Conservation (phyloP, 2,329 filamentous ascomycete species). For the Fusarium sp. region DNA sequence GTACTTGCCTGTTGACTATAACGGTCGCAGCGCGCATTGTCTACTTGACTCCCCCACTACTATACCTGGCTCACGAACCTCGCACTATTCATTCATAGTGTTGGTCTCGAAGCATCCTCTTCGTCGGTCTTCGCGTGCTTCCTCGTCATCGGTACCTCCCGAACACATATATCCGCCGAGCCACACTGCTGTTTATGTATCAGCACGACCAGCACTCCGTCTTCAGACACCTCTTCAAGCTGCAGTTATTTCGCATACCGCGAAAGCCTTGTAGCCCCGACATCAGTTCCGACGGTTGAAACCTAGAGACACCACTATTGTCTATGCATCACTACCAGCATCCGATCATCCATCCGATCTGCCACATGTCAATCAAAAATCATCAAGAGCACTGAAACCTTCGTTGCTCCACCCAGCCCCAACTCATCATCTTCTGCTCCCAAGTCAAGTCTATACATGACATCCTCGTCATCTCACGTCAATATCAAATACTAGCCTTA, state of each 20-base stretch:
- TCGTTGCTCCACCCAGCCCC: conserved; percentile 58
- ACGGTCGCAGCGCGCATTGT: conserved; percentile 48
- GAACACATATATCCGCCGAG: conserved; percentile 52
- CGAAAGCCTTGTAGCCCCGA: conserved; percentile 92
- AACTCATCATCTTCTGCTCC: conserved; percentile 52
- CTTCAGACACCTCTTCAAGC: conserved; percentile 96
- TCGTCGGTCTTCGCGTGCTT: conserved; percentile 31
- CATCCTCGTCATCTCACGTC: conserved; percentile 50
- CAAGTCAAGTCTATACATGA: conserved; percentile 55
- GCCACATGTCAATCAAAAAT: conserved; percentile 69
- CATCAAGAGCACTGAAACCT: conserved; percentile 67
- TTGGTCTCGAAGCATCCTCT: conserved; percentile 30
- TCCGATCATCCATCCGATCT: conserved; percentile 62
- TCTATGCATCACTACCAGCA: conserved; percentile 71
- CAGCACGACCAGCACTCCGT: conserved; percentile 91
- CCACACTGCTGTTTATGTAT: conserved; percentile 89
- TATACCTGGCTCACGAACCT: conserved; percentile 21
- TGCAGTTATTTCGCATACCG: conserved; percentile 97
- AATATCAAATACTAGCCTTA: conserved; percentile 38
- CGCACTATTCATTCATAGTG: conserved; percentile 22
- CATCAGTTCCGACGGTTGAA: conserved; percentile 94
- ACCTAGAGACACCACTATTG: conserved; percentile 56
- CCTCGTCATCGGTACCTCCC: conserved; percentile 41
- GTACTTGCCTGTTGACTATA: conserved; percentile 47
- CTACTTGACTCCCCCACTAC: conserved; percentile 21